These are phyloP conservation scores for Phaeosphaeriaceae sp. DNA, from an alignment of 2,329 filamentous ascomycete species.

Conservation along the genomic window DNA sequence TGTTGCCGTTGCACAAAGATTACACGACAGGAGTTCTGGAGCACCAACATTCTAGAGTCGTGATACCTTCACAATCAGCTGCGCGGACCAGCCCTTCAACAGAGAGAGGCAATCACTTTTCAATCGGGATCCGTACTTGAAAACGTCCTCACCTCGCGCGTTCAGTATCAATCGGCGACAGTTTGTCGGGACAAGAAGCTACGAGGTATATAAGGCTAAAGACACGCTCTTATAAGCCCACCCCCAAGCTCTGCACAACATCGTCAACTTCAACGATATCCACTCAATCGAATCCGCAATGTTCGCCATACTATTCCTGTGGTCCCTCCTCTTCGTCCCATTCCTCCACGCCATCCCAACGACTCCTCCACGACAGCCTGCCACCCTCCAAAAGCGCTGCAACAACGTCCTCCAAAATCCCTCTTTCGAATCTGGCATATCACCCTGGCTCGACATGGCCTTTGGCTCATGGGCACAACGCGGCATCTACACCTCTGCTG, in stretches of 20 bases:
- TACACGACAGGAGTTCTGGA: neutral
- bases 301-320: slow-evolving; percentile 2
- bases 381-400: slow-evolving; percentile 11
- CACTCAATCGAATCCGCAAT: neutral
- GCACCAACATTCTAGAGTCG: neutral
- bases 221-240: neutral
- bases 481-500: slow-evolving; percentile 6
- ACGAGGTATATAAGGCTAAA: neutral
- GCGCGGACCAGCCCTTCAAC: neutral
- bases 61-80: neutral
- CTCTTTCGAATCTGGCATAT: slow-evolving; percentile 20
- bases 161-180: neutral
- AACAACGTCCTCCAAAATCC: slow-evolving; percentile 25
- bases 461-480: slow-evolving; percentile 22
- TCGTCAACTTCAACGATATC: neutral
- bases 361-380: neutral
- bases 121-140: neutral
- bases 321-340: slow-evolving; percentile 3
- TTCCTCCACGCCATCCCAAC: slow-evolving; percentile 5
- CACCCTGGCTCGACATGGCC: slow-evolving; percentile 24
- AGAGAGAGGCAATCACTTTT: neutral
- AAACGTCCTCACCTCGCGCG: too few relatives aligned
- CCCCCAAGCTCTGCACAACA: neutral
- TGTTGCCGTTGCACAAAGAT: neutral
- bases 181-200: neutral